Evolutionary conservation across 495 filamentous ascomycete species (phyloP), one percentile per base, ranked within the genome.

Genomic region (Terfezia claveryi): DNA sequence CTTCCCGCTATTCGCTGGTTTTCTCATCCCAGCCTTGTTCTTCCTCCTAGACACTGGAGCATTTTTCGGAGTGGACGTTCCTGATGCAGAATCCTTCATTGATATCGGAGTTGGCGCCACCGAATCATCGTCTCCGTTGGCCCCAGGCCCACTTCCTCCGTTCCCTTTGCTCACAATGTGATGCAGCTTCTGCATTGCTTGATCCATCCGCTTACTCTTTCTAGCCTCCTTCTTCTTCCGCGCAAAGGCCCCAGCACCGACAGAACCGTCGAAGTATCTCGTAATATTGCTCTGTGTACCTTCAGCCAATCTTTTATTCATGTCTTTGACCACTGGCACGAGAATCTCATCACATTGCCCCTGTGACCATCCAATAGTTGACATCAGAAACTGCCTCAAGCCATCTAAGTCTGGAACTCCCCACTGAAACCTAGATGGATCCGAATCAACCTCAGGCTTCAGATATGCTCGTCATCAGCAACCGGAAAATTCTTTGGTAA

Each of bases 251-350:
- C 82, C 80, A 38, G 72, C 81, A 0, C 77, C 76, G 4, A 68
- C 68, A 1, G 80, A 78, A 20, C 73, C 70, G 0, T 63, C 66
- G 66, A 96, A 91, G 64, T 79, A 98, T 23, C 78, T 73, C n/a
- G 91, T 98, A 59, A 98, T 93, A 65, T 96, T 98, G 36, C 78
- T 80, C 72, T 98, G 91, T 17, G 88, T 94, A 1, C 92, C 91
- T 67, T 96, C 91, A 11, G 74, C 73, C 57, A 82, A 80, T 37
- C 89, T 72, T 2, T 76, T 74, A 67, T 95, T 95, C 85, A 96
- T 92, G 64, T 96, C 92, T 51, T 78, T 73, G 37, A 98, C 86
- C 0, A 98, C 92, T 0, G 91, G 91, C 10, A 96, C 83, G 3
- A 98, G 75, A 2, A 96, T 82, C 64, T 96, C 89, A 58, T 96